A percentile compares a stretch with the other conserved stretches of the same genome.
Conservation (phyloP, 2,329 filamentous ascomycete genomes). For the Conoideocrella luteorostrata region DNA sequence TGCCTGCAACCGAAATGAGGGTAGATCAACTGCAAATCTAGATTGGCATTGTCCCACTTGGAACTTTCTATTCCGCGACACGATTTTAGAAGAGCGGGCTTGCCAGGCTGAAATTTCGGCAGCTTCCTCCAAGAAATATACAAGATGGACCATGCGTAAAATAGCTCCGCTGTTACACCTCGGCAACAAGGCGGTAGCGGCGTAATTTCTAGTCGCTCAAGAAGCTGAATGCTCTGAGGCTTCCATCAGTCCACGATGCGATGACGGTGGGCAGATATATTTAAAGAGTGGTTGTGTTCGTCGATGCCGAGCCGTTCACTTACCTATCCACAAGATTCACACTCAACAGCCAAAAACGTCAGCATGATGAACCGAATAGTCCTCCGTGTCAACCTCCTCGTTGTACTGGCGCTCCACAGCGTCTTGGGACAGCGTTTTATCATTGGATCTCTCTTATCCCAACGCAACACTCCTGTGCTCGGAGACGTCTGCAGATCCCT, state of each 20-base stretch:
- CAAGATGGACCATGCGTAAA: neutral
- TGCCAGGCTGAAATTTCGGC: neutral
- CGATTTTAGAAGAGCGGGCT: neutral
- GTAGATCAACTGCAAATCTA: conserved; percentile 3
- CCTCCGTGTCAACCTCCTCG: neutral
- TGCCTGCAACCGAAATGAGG: no score
- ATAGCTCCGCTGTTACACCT: neutral
- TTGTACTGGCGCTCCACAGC: neutral
- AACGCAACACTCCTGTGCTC: conserved; percentile 4
- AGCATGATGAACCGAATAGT: conserved; percentile 2
- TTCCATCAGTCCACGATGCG: no score
- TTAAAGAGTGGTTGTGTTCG: no score
- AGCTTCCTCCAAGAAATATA: neutral
- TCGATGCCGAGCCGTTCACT: no score
- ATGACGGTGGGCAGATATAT: no score
- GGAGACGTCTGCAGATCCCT: conserved; percentile 9
- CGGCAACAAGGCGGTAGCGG: neutral
- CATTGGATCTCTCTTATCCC: neutral
- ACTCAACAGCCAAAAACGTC: no score
- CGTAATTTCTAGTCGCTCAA: neutral
- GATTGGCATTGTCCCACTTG: neutral
- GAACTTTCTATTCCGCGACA: conserved; percentile 1
- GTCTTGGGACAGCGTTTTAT: conserved; percentile 3
- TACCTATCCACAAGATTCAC: no score
- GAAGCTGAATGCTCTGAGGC: neutral